phyloP scores from a whole-genome alignment of 805 yeast genomes.

The Candida incommunis region DNA sequence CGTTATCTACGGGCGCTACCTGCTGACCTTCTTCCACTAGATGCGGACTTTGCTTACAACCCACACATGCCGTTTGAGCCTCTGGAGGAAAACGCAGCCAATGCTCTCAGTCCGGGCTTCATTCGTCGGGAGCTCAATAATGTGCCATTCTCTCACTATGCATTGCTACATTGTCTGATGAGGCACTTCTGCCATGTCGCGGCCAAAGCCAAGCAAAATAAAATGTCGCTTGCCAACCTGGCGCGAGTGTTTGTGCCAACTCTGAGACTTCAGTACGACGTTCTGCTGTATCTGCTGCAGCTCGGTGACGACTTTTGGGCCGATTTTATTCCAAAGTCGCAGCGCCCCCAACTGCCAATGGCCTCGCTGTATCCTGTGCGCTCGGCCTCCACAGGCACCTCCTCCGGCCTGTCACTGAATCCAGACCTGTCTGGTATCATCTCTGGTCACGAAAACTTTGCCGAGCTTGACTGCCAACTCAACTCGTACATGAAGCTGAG shows the following conservation, averaged over 20 bases:
- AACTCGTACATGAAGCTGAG: conserved; percentile 1
- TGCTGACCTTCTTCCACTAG: conserved; percentile 12
- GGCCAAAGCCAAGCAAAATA: conserved; percentile 8
- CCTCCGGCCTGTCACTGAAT: neutral
- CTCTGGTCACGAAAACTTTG: neutral
- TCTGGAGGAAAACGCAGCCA: neutral
- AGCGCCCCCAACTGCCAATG: neutral
- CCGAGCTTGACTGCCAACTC: conserved; percentile 1
- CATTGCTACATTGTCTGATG: conserved; percentile 14
- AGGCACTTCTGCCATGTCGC: conserved; percentile 15
- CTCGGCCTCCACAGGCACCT: neutral
- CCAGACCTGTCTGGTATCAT: no score
- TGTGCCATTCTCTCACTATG: conserved; percentile 10
- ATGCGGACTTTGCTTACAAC: neutral
- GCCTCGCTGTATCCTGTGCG: neutral
- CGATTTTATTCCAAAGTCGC: conserved; percentile 4
- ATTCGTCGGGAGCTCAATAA: conserved; percentile 9
- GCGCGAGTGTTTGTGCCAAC: conserved; percentile 20
- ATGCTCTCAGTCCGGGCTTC: conserved; percentile 3
- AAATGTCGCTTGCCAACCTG: conserved; percentile 18
- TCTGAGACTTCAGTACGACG: conserved; percentile 12
- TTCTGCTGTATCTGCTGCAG: conserved; percentile 14
- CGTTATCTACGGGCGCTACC: conserved; percentile 17
- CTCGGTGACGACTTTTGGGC: conserved; percentile 8
- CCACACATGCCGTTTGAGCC: conserved; percentile 1